phyloP scores from a whole-genome alignment of 305 asterid genomes.

The Fraxinus floribunda region DNA sequence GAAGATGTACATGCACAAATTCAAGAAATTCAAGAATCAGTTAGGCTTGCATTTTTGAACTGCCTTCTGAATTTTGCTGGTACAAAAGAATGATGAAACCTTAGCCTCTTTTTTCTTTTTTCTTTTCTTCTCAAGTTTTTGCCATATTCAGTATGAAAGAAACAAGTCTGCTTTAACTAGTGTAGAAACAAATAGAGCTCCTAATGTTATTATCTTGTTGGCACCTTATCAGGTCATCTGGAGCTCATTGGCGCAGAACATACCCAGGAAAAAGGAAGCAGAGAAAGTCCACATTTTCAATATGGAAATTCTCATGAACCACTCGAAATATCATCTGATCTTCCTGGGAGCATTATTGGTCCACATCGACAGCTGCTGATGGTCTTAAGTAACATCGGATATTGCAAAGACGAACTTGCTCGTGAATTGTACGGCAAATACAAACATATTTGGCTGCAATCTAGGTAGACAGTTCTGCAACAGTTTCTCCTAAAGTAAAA shows the following conservation, averaged over 20 bases:
- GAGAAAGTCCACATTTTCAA: constrained; percentile 49
- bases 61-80: constrained; percentile 92
- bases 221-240: constrained; percentile 65
- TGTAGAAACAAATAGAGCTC: constrained; percentile 19
- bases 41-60: constrained; percentile 84
- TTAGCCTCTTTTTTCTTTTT: constrained; percentile 6
- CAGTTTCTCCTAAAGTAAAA: neutral
- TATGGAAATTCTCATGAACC: constrained; percentile 68
- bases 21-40: constrained; percentile 89
- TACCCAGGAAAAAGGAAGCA: constrained; percentile 50
- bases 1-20: constrained; percentile 75
- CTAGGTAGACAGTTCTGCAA: constrained; percentile 52
- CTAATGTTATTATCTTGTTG: constrained; percentile 20
- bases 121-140: neutral
- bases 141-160: constrained; percentile 8
- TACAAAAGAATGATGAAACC: constrained; percentile 34
- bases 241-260: constrained; percentile 75
- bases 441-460: constrained; percentile 71
- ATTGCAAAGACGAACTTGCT: constrained; percentile 93
- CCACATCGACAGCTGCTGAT: constrained; percentile 84
- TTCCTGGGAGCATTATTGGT: constrained; percentile 75
- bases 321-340: constrained; percentile 55
- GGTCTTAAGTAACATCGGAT: constrained; percentile 97
- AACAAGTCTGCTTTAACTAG: constrained; percentile 6
- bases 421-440: constrained; percentile 67